Evolutionary conservation across 2,329 filamentous ascomycete species (phyloP).

Genomic region (Zymoseptoria passerinii): DNA sequence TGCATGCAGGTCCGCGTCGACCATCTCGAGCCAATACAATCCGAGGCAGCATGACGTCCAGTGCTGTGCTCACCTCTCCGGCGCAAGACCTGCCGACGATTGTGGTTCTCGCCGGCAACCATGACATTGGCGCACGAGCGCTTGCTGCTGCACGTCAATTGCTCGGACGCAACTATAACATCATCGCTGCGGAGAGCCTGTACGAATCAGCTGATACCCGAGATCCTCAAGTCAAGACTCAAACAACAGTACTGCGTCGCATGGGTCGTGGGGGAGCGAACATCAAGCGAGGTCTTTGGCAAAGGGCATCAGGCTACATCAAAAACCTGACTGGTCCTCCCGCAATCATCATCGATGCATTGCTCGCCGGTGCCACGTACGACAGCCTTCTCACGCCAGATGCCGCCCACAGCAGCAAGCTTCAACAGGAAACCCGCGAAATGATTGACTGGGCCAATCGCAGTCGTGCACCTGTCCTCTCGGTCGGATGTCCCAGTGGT

Average conservation of each 20-base stretch:
- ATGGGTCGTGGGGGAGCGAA: constrained; percentile 54
- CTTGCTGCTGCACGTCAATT: constrained; percentile 81
- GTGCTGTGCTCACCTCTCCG: constrained; percentile 44
- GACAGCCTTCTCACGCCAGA: constrained; percentile 62
- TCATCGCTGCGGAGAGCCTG: constrained; percentile 76
- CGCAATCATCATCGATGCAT: constrained; percentile 77
- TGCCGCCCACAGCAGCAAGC: constrained; percentile 39
- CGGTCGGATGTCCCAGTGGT: constrained; percentile 85
- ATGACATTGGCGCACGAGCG: constrained; percentile 76
- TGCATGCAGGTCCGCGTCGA: constrained; percentile 17
- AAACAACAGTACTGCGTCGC: constrained; percentile 74
- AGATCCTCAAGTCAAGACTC: constrained; percentile 69
- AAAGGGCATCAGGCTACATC: constrained; percentile 46
- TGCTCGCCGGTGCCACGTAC: constrained; percentile 81
- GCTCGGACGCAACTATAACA: constrained; percentile 70
- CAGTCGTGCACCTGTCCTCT: constrained; percentile 70
- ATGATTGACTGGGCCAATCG: constrained; percentile 92
- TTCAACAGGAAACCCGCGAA: constrained; percentile 77
- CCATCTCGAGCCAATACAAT: constrained; percentile 31
- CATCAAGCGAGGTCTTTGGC: constrained; percentile 50
- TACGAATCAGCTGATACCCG: constrained; percentile 75
- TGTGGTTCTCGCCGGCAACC: constrained; percentile 89
- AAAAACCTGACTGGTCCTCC: constrained; percentile 55
- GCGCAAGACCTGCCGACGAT: constrained; percentile 45
- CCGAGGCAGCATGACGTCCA: constrained; percentile 54